Evolutionary conservation across 139 green algal genomes (phyloP).

Genomic region (Closterium sp.): DNA sequence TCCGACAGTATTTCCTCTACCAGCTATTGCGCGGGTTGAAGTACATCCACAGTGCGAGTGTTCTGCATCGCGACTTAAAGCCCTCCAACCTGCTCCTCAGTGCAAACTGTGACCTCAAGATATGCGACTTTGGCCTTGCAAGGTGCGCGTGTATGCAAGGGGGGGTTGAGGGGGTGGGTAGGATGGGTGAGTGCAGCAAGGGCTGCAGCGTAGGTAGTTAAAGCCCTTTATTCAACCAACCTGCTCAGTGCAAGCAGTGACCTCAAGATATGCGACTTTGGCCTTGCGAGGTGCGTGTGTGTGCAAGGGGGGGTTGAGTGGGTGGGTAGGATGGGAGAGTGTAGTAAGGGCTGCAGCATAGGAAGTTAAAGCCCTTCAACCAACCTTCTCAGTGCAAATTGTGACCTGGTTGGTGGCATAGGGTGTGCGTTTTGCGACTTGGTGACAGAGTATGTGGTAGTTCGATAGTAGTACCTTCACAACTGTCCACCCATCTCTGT

Average conservation of each 20-base stretch:
- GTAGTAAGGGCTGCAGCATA: conserved; percentile 72
- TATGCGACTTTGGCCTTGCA: conserved; percentile 96
- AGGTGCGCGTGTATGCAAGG: neutral
- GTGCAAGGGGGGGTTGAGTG: too few species aligned
- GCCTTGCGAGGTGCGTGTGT: conserved; percentile 65
- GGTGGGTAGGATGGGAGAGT: too few species aligned
- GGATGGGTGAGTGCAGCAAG: conserved; percentile 76
- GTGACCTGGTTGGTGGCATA: conserved; percentile 13
- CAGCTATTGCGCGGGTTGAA: conserved; percentile 82
- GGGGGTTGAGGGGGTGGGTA: conserved; percentile 57
- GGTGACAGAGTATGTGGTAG: too few species aligned
- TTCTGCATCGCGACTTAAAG: conserved; percentile 97
- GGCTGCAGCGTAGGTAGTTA: conserved; percentile 86
- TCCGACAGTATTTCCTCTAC: conserved; percentile 80
- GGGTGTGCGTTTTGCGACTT: too few species aligned
- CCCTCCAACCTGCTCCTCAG: conserved; percentile 96
- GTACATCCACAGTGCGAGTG: conserved; percentile 86
- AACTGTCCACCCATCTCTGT: too few species aligned
- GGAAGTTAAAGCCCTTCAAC: conserved; percentile 97
- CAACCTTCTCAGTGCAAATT: conserved; percentile 92
- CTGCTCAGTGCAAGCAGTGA: conserved; percentile 97
- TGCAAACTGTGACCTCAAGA: conserved; percentile 96
- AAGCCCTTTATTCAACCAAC: conserved; percentile 95
- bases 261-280: conserved; percentile 98
- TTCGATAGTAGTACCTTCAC: too few species aligned